Evolutionary conservation across 2,329 filamentous ascomycete genomes (phyloP), one percentile per base, ranked within the genome.

Genomic region (Trichoderma lentiforme): DNA sequence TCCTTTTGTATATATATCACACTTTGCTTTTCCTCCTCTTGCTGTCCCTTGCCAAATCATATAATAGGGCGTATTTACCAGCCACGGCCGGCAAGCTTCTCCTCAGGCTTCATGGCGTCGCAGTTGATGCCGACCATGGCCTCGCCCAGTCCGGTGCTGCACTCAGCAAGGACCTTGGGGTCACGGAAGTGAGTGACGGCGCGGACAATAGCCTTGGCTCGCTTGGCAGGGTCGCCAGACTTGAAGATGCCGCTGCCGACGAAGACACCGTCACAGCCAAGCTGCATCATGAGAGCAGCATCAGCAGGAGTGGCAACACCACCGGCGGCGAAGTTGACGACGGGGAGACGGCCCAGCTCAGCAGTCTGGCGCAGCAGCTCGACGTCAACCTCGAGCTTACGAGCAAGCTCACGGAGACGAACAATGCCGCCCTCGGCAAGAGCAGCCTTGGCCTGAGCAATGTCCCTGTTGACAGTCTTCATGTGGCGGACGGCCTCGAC

Each of bases 301-400:
- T 99, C 96, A 0, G 96, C 96, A 0, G 96, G 96, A 1, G 96
- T 99, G n/a, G 96, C 96, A n/a, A 99, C 93, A 72, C 96, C 96
- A n/a, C 96, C 96, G 4, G 96, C 96, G 0, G 96, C 96, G 77
- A 99, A 98, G 87, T 98, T 98, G 75, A 99, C 96, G 0, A 98
- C 95, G 3, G 96, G 96, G 70, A 99, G 86, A 65, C 96, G 88
- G 57, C 94, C 94, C 75, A 97, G 87, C 85, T 94, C 90, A 1
- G 94, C 95, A 0, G 93, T 95, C 86, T 97, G 90, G 81, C 91
- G 92, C 39, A 99, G 88, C 73, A 99, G 86, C 9, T 90, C 89
- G 72, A 90, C 93, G 71, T 96, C 92, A 70, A 89, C 91, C 74
- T 91, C 92, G 63, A 98, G 87, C 80, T 97, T 91, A 77, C 95